Evolutionary conservation across 148 eudicot species (phyloP).

Genomic region (Vaccinium darrowii): DNA sequence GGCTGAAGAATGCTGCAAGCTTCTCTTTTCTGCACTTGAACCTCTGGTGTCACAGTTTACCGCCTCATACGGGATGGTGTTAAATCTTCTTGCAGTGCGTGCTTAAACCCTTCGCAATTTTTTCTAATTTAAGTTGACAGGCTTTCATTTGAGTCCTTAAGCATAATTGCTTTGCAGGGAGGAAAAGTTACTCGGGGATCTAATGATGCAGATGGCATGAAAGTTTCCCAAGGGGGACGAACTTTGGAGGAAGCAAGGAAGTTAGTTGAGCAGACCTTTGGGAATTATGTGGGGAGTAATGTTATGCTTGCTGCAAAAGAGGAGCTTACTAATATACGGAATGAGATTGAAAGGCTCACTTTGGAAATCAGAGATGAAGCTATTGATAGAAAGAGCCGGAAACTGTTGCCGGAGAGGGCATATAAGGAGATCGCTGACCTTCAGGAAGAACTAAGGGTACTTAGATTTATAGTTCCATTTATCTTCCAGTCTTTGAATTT

Average conservation of each 20-base stretch:
- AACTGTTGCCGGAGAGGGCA: slow-evolving; percentile 58
- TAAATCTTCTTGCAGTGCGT: slow-evolving; percentile 92
- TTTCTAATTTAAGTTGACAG: background rate
- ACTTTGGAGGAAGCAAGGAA: slow-evolving; percentile 95
- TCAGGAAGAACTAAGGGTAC: slow-evolving; percentile 85
- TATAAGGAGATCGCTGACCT: slow-evolving; percentile 80
- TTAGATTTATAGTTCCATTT: background rate
- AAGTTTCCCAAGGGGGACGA: slow-evolving; percentile 61
- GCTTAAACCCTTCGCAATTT: slow-evolving; percentile 12
- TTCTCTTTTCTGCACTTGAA: slow-evolving; percentile 84
- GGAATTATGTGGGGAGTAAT: slow-evolving; percentile 96
- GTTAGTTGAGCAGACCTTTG: slow-evolving; percentile 96
- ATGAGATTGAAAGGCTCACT: slow-evolving; percentile 65
- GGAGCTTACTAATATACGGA: slow-evolving; percentile 75
- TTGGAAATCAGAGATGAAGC: slow-evolving; percentile 83
- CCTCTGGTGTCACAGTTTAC: slow-evolving; percentile 98
- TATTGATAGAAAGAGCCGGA: slow-evolving; percentile 71
- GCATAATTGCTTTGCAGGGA: slow-evolving; percentile 50
- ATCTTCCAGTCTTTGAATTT: slow-evolving; percentile 6
- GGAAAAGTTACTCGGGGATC: slow-evolving; percentile 70
- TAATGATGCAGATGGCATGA: slow-evolving; percentile 51
- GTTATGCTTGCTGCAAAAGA: slow-evolving; percentile 97
- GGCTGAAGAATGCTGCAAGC: slow-evolving; percentile 87
- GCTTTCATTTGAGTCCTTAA: slow-evolving; percentile 6
- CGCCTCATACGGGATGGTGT: slow-evolving; percentile 98